phyloP scores from a whole-genome alignment of 176 grass and related monocot species.

The Eragrostis nindensis region DNA sequence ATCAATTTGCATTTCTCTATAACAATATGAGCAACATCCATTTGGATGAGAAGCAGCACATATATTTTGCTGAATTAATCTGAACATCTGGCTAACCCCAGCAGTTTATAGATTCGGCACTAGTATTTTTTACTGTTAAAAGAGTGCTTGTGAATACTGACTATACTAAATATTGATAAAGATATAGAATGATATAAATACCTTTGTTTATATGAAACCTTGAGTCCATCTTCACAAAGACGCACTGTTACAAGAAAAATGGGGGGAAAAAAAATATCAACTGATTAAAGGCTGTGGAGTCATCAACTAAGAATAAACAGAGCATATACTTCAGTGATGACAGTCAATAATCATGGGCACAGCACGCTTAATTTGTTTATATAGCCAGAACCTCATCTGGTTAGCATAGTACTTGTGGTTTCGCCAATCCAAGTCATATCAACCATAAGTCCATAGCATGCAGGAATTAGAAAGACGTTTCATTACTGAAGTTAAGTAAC shows the following conservation, averaged over 20 bases:
- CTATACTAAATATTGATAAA: constrained; percentile 21
- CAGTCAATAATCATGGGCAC: no score
- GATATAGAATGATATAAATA: constrained; percentile 35
- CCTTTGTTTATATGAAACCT: constrained; percentile 58
- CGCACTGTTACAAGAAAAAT: constrained; percentile 42
- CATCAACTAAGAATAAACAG: background rate
- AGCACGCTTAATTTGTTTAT: no score
- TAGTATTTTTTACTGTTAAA: constrained; percentile 10
- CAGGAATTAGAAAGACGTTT: background rate
- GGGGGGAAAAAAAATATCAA: constrained; percentile 7
- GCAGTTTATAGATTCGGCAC: background rate
- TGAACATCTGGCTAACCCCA: background rate
- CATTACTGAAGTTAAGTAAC: constrained; percentile 25
- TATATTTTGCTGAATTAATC: background rate
- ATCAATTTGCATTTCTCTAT: background rate
- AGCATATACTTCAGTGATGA: constrained; percentile 9
- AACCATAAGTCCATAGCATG: background rate
- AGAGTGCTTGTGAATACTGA: background rate
- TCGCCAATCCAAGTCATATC: background rate
- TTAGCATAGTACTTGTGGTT: background rate
- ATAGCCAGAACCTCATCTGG: background rate
- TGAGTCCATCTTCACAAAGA: constrained; percentile 55
- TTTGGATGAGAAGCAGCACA: background rate
- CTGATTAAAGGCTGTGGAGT: background rate
- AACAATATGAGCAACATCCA: background rate